Conservation (phyloP, 345 rosid species). For the Fremontodendron californicum region DNA sequence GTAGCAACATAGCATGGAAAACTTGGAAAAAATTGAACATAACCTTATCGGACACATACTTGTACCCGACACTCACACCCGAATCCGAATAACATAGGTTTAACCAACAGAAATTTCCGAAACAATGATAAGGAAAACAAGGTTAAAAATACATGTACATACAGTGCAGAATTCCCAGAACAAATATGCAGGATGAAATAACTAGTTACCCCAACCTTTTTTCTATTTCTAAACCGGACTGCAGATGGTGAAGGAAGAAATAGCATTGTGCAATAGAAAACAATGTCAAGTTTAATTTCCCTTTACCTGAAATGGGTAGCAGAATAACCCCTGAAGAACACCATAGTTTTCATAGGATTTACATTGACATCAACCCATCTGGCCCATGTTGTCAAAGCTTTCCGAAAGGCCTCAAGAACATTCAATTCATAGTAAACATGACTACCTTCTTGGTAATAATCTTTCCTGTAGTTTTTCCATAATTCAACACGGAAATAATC, state of each 20-base stretch:
- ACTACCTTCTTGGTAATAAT: slow-evolving; percentile 91
- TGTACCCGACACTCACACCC: no score
- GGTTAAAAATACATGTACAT: background rate
- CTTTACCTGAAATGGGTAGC: slow-evolving; percentile 87
- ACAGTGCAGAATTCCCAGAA: background rate
- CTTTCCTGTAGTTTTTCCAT: slow-evolving; percentile 51
- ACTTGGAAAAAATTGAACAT: no score
- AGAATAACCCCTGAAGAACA: slow-evolving; percentile 91
- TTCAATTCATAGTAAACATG: slow-evolving; percentile 69
- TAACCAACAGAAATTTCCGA: background rate
- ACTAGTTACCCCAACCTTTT: no score
- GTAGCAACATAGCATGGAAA: no score
- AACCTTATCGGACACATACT: no score
- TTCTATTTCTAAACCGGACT: background rate
- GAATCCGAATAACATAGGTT: no score
- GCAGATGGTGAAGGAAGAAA: background rate
- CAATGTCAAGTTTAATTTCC: background rate
- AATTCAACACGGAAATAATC: background rate
- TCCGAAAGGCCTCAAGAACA: slow-evolving; percentile 85
- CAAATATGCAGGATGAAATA: no score
- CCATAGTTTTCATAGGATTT: slow-evolving; percentile 58
- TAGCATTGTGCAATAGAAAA: background rate
- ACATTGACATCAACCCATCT: slow-evolving; percentile 86
- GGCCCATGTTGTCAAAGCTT: slow-evolving; percentile 88
- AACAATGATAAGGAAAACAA: background rate